Evolutionary conservation across 257 asterid genomes (phyloP).

Genomic region (Paulownia fortunei): DNA sequence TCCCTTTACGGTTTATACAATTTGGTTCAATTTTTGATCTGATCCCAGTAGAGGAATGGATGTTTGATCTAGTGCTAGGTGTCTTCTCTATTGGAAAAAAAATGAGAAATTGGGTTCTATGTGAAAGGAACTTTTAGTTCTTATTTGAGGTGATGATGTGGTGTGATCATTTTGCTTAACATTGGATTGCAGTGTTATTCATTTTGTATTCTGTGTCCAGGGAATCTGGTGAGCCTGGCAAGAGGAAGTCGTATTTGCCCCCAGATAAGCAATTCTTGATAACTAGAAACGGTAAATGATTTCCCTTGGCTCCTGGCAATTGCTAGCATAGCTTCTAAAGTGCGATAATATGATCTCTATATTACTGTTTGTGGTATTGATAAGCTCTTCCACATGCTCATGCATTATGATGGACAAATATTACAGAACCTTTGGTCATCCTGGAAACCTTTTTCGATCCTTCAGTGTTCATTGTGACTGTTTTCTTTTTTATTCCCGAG

Average conservation of each 20-base stretch:
- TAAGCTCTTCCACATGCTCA: too few species aligned
- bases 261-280: conserved; percentile 74
- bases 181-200: neutral
- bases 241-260: conserved; percentile 78
- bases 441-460: neutral
- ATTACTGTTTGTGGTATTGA: neutral
- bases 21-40: neutral
- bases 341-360: neutral
- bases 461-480: neutral
- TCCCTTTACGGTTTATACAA: neutral
- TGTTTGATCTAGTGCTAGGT: neutral
- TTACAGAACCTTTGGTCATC: neutral
- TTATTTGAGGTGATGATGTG: neutral
- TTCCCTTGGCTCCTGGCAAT: neutral
- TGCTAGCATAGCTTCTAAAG: neutral
- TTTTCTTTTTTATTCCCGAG: neutral
- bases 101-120: neutral
- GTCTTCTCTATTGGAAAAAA: neutral
- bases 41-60: neutral
- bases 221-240: conserved; percentile 86
- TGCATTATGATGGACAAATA: neutral
- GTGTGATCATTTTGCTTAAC: neutral
- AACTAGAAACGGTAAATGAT: conserved; percentile 67
- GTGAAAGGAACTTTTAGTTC: neutral
- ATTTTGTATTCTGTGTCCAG: conserved; percentile 36